Base-by-base conservation (phyloP, 129 eudicot genomes). In the Sambucus nigra region DNA sequence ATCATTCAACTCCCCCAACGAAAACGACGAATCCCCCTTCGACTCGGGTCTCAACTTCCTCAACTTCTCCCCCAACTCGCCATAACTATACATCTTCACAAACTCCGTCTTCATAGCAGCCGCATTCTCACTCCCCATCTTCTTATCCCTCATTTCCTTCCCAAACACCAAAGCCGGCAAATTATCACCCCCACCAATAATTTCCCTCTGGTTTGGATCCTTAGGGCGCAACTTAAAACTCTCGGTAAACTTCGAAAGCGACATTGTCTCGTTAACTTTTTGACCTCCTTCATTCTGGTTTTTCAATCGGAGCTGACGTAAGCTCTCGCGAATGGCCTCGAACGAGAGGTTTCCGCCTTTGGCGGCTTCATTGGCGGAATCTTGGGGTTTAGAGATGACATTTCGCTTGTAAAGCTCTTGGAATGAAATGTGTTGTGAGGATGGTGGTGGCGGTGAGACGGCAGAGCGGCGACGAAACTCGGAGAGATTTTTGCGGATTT, bases 31-130 rank as follows among this genome's bases (percentile, higher is more conserved):
- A 60, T 51, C 67, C 25, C 54, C 55, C 69, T 44, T 68, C 3
- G 85, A 65, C 57, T 58, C 78, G 5, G 89, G 76, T 63, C 94
- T 71, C 83, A 84, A 60, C 41, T 1, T 51, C 69, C 55, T 74
- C 82, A 84, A 64, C 73, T 53, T 78, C 51, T 54, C 47, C 73
- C 95, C 95, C 64, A 86, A 40, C 0, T 75, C 77, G 0, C 7
- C 17, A 41, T 64, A n/a, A n/a, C 22, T 44, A 32, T 86, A 72
- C 33, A 1, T 15, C 63, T 47, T 75, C 45, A 63, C 28, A 18
- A 72, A 69, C 64, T 57, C 71, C 0, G 31, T 38, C 38, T 22
- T 64, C 71, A 21, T 55, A n/a, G 51, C 66, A 2, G 42, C 66
- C 17, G 55, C 20, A 6, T 14, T 16, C 17, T 1, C 9, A 46